These are phyloP conservation scores for Candida lessepsii DNA, from an alignment of 805 yeast species.

Conservation along the genomic window DNA sequence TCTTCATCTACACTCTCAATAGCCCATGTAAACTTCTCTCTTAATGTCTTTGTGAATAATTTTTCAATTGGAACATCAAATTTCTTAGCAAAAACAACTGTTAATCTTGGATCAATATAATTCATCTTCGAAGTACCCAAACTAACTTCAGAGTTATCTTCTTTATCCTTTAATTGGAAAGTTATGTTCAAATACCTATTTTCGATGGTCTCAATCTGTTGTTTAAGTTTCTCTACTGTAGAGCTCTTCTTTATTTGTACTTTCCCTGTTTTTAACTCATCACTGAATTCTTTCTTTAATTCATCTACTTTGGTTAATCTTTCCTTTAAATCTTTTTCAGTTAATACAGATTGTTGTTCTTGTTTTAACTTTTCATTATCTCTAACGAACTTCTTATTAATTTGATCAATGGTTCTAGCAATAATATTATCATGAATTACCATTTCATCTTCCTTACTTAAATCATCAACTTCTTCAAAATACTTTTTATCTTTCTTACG, in stretches of 20 bases:
- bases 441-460: constrained; percentile 62
- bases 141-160: constrained; percentile 91
- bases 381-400: constrained; percentile 61
- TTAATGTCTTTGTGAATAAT: constrained; percentile 81
- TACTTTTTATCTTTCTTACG: constrained; percentile 52
- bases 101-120: constrained; percentile 90
- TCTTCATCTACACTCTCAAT: constrained; percentile 83
- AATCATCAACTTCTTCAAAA: constrained; percentile 66
- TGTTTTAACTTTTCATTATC: constrained; percentile 73
- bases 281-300: constrained; percentile 46
- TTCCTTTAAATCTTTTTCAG: constrained; percentile 57
- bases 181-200: constrained; percentile 65
- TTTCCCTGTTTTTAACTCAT: constrained; percentile 59
- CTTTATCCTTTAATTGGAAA: constrained; percentile 83
- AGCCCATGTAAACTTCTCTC: constrained; percentile 96
- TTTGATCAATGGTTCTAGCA: constrained; percentile 65
- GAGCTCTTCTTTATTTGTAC: constrained; percentile 51
- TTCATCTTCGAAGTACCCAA: constrained; percentile 91
- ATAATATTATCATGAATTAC: constrained; percentile 58
- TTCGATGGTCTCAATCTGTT: constrained; percentile 70
- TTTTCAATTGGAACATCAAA: constrained; percentile 89
- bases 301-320: constrained; percentile 57
- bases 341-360: constrained; percentile 53
- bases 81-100: constrained; percentile 85
- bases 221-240: constrained; percentile 67